Evolutionary conservation across 768 basidiomycete species (phyloP).

Genomic region (Psilocybe cubensis): DNA sequence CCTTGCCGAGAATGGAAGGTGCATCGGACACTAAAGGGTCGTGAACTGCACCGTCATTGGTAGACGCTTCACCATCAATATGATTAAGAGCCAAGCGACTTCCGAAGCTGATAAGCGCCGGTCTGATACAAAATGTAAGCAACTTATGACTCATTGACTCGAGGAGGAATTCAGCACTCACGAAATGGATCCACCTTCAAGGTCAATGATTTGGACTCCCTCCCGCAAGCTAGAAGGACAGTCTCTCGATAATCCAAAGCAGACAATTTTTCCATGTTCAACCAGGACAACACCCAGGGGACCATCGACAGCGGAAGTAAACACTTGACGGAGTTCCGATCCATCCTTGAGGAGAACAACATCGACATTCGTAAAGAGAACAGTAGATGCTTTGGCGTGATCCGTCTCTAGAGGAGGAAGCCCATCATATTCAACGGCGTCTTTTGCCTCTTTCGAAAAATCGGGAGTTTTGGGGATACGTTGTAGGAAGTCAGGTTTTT

Average conservation of each 20-base stretch:
- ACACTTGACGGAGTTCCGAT: constrained; percentile 33
- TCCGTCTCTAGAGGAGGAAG: constrained; percentile 61
- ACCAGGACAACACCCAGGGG: constrained; percentile 49
- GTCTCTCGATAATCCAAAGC: constrained; percentile 41
- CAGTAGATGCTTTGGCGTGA: constrained; percentile 36
- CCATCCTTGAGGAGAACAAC: constrained; percentile 47
- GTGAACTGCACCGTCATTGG: constrained; percentile 61
- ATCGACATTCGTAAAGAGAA: constrained; percentile 70
- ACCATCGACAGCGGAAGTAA: constrained; percentile 22
- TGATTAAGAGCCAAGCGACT: constrained; percentile 66
- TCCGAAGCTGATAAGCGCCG: constrained; percentile 65
- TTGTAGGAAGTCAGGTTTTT: constrained; percentile 62
- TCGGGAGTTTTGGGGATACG: constrained; percentile 55
- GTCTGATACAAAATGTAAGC: constrained; percentile 34
- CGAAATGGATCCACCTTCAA: constrained; percentile 67
- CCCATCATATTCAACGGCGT: constrained; percentile 61
- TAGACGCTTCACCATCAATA: constrained; percentile 59
- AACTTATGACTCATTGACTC: constrained; percentile 11
- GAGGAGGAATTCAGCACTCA: constrained; percentile 41
- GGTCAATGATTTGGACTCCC: constrained; percentile 46
- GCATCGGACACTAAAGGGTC: constrained; percentile 46
- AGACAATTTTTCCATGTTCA: constrained; percentile 57
- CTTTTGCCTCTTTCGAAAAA: constrained; percentile 58
- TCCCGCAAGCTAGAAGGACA: constrained; percentile 24
- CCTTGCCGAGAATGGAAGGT: constrained; percentile 46